These are phyloP conservation scores for Moelleriella libera DNA, from an alignment of 2,329 filamentous ascomycete species.

Conservation along the genomic window DNA sequence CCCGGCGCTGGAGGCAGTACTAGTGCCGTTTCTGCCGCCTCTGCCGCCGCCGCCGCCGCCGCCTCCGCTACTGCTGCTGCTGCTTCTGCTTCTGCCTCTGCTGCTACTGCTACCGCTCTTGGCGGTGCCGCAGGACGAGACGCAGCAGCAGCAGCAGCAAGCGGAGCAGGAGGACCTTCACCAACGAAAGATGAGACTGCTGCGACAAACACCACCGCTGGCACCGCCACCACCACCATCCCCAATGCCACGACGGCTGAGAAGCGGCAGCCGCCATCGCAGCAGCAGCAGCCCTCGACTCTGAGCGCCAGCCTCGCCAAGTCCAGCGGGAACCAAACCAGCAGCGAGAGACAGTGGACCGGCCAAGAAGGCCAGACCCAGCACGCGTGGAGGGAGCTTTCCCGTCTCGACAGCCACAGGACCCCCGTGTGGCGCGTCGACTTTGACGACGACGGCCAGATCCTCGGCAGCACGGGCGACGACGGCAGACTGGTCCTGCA, in stretches of 20 bases:
- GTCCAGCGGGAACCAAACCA: slow-evolving; percentile 17
- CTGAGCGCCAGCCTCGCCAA: slow-evolving; percentile 40
- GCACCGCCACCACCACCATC: not conserved
- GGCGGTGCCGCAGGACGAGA: too few species aligned
- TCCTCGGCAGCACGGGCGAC: slow-evolving; percentile 63
- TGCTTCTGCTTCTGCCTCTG: too few species aligned
- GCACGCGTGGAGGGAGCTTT: slow-evolving; percentile 49
- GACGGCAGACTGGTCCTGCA: slow-evolving; percentile 54
- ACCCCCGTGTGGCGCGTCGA: slow-evolving; percentile 63
- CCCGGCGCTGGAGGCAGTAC: not conserved
- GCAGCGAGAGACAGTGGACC: slow-evolving; percentile 34
- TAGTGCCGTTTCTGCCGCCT: not conserved
- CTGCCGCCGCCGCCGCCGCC: too few species aligned
- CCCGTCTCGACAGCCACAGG: slow-evolving; percentile 51
- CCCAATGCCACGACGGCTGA: not conserved
- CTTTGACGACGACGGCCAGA: slow-evolving; percentile 57
- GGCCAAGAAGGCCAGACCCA: slow-evolving; percentile 51
- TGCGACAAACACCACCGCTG: not conserved
- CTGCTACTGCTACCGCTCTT: too few species aligned
- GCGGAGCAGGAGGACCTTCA: slow-evolving; percentile 10
- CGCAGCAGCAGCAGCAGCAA: not conserved
- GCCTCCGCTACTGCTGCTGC: too few species aligned
- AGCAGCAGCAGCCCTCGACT: slow-evolving; percentile 26
- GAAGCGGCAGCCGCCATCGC: slow-evolving; percentile 9
- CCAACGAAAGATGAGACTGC: slow-evolving; percentile 13